A percentile compares a stretch with the other conserved stretches of the same genome.
Evolutionary conservation across 139 green algal genomes (phyloP).

Genomic region (Coccomyxa sp.): DNA sequence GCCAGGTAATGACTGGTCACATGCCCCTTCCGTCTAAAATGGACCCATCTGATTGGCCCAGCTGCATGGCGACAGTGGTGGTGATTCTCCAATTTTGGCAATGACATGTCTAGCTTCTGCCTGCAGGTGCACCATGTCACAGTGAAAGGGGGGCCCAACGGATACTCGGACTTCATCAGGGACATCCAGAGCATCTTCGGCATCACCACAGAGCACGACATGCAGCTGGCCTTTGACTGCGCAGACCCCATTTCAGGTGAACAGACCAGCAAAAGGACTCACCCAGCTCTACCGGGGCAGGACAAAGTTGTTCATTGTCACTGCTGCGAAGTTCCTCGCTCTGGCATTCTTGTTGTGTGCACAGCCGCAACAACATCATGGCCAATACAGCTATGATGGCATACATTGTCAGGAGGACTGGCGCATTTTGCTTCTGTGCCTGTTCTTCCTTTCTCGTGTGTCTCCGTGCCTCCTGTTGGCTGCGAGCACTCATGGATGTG

Average conservation of each 20-base stretch:
- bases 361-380: no score
- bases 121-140: conserved; percentile 32
- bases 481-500: no score
- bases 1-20: conserved; percentile 14
- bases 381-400: no score
- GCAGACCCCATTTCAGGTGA: conserved; percentile 19
- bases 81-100: not conserved
- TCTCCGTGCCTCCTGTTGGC: no score
- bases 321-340: no score
- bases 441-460: no score
- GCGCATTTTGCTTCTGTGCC: no score
- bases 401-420: no score
- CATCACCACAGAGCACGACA: conserved; percentile 33
- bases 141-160: conserved; percentile 34
- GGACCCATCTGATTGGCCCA: not conserved
- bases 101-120: not conserved
- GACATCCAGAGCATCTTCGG: conserved; percentile 35
- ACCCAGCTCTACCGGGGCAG: no score
- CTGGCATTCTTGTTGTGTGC: no score
- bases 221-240: conserved; percentile 32
- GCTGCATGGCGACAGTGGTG: no score
- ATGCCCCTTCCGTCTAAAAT: not conserved
- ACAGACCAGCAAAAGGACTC: not conserved
- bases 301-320: no score
- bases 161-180: conserved; percentile 14